phyloP scores from a whole-genome alignment of 2,329 filamentous ascomycete species.

The Fusarium setosum region DNA sequence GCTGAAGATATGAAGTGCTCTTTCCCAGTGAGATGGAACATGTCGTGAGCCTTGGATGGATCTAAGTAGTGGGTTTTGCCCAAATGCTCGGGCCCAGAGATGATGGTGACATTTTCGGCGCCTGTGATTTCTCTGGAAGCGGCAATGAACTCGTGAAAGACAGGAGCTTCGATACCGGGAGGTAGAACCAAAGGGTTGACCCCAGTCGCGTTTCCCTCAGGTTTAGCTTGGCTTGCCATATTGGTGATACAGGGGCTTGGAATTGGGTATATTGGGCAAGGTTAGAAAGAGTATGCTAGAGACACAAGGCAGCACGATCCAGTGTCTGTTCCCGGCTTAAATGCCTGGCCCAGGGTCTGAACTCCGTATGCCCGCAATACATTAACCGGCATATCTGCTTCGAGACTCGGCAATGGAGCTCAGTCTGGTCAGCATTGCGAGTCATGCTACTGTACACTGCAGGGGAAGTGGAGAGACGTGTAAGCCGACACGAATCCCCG shows the following conservation, averaged over 20 bases:
- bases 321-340: too few species aligned
- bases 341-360: too few species aligned
- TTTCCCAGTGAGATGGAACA: constrained; percentile 28
- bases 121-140: neutral
- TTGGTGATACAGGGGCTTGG: neutral
- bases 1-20: constrained; percentile 33
- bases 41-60: constrained; percentile 32
- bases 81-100: constrained; percentile 5
- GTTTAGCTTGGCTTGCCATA: too few species aligned
- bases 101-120: constrained; percentile 18
- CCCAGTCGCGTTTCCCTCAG: neutral
- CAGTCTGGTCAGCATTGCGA: too few species aligned
- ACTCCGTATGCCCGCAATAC: too few species aligned
- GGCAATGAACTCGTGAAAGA: constrained; percentile 25
- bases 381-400: too few species aligned
- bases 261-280: neutral
- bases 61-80: constrained; percentile 27
- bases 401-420: too few species aligned
- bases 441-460: too few species aligned
- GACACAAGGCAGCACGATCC: too few species aligned
- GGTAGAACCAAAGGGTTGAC: constrained; percentile 16
- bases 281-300: too few species aligned
- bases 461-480: too few species aligned
- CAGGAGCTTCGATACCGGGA: neutral
- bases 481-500: too few species aligned